Evolutionary conservation across 441 rosid genomes (phyloP).

Genomic region (Francoa sonchifolia): DNA sequence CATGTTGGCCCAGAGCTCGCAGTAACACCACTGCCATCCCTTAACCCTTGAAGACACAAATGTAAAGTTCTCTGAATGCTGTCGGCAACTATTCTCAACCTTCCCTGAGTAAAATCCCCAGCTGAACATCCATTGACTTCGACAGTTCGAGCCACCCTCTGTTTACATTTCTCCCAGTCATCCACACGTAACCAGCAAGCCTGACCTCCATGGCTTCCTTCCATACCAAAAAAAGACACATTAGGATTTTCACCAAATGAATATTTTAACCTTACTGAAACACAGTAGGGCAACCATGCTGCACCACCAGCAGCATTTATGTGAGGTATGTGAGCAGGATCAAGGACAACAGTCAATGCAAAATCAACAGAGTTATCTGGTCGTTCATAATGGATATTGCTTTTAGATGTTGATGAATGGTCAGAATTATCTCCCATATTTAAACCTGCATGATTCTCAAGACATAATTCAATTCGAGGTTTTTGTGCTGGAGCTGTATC

Average conservation of each 20-base stretch:
- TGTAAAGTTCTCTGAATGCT: constrained; percentile 61
- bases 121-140: constrained; percentile 39
- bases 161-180: constrained; percentile 95
- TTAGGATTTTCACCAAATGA: constrained; percentile 56
- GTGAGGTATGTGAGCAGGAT: constrained; percentile 79
- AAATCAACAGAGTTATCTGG: constrained; percentile 77
- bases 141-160: constrained; percentile 57
- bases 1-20: constrained; percentile 27
- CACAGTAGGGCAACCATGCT: constrained; percentile 96
- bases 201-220: constrained; percentile 95
- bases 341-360: constrained; percentile 82
- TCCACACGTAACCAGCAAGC: constrained; percentile 82
- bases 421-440: constrained; percentile 26
- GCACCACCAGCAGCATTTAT: constrained; percentile 94
- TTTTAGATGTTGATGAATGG: constrained; percentile 47
- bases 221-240: constrained; percentile 74
- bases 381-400: constrained; percentile 80
- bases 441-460: constrained; percentile 77
- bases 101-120: constrained; percentile 58
- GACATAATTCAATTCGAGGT: constrained; percentile 88
- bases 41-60: constrained; percentile 61
- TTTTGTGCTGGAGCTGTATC: constrained; percentile 77
- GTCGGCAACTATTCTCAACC: constrained; percentile 78
- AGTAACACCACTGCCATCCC: constrained; percentile 31
- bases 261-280: constrained; percentile 73